A percentile compares a stretch with the other conserved stretches of the same genome.
phyloP scores from a whole-genome alignment of 1,139 yeast species.

The Taphrina communis region DNA sequence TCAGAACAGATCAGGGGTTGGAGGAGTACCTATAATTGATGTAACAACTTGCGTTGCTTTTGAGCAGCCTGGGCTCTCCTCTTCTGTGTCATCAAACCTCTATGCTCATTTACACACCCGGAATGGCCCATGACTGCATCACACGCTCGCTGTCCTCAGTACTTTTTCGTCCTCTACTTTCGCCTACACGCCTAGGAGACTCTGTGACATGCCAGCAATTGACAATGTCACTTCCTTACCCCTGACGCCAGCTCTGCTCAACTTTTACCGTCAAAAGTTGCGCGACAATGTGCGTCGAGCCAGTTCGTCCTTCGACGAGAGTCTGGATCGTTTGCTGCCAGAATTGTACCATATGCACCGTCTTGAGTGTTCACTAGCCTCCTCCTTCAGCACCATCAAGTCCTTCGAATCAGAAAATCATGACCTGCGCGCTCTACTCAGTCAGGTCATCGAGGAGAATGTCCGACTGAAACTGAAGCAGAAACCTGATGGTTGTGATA shows the following conservation, averaged over 20 bases:
- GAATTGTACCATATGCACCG: slow-evolving; percentile 9
- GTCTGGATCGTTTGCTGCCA: slow-evolving; percentile 2
- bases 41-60: too few species aligned
- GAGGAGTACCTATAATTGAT: too few species aligned
- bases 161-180: too few species aligned
- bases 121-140: too few species aligned
- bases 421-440: slow-evolving; percentile 13
- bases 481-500: background rate
- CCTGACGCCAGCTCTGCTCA: slow-evolving; percentile 20
- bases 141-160: too few species aligned
- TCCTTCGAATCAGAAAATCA: slow-evolving; percentile 8
- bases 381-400: slow-evolving; percentile 4
- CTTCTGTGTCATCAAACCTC: too few species aligned
- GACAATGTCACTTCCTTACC: slow-evolving; percentile 14
- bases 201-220: background rate
- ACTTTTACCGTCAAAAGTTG: slow-evolving; percentile 11
- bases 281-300: slow-evolving; percentile 7
- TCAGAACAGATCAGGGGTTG: too few species aligned
- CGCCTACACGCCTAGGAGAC: background rate
- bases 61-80: too few species aligned
- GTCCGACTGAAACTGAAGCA: slow-evolving; percentile 2
- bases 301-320: background rate
- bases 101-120: too few species aligned
- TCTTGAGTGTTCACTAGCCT: slow-evolving; percentile 2
- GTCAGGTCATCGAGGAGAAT: slow-evolving; percentile 18